These are phyloP conservation scores for Zalaria obscura DNA, from an alignment of 2,329 filamentous ascomycete species.

Conservation along the genomic window DNA sequence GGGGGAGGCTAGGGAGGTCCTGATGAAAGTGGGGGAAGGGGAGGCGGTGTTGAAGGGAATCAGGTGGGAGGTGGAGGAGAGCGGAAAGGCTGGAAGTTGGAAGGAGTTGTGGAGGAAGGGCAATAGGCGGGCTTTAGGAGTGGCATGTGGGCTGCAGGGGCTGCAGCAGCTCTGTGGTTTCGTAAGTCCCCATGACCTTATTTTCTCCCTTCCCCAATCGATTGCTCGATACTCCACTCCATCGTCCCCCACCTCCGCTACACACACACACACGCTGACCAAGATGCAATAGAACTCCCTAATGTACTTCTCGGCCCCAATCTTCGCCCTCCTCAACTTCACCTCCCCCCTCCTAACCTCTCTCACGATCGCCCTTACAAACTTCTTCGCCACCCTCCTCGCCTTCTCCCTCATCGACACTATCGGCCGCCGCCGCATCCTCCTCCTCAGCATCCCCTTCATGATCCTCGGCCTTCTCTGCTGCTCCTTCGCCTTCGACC, in stretches of 20 bases:
- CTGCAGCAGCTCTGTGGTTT: constrained; percentile 51
- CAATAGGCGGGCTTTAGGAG: constrained; percentile 61
- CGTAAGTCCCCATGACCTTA: neutral
- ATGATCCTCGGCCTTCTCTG: constrained; percentile 63
- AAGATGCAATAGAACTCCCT: constrained; percentile 22
- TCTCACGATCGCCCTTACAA: constrained; percentile 29
- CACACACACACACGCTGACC: neutral
- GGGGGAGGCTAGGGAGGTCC: constrained; percentile 47
- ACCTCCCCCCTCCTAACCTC: constrained; percentile 28
- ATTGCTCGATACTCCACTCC: neutral
- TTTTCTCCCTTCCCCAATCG: no score
- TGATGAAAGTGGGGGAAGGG: constrained; percentile 29
- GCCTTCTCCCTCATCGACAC: constrained; percentile 31
- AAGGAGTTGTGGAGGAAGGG: constrained; percentile 29
- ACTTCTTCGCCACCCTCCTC: constrained; percentile 31
- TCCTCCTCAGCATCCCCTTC: constrained; percentile 70
- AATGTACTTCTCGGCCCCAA: constrained; percentile 35
- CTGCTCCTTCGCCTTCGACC: constrained; percentile 59
- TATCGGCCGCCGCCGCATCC: constrained; percentile 39
- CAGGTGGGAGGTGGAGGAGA: constrained; percentile 40
- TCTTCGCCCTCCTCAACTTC: constrained; percentile 33
- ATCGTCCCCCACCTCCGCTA: neutral
- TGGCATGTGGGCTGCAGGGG: constrained; percentile 76
- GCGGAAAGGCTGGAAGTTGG: constrained; percentile 2
- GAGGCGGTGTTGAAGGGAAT: constrained; percentile 51